Base-by-base conservation (phyloP, 495 filamentous ascomycete genomes). In the Acidomyces sp. region DNA sequence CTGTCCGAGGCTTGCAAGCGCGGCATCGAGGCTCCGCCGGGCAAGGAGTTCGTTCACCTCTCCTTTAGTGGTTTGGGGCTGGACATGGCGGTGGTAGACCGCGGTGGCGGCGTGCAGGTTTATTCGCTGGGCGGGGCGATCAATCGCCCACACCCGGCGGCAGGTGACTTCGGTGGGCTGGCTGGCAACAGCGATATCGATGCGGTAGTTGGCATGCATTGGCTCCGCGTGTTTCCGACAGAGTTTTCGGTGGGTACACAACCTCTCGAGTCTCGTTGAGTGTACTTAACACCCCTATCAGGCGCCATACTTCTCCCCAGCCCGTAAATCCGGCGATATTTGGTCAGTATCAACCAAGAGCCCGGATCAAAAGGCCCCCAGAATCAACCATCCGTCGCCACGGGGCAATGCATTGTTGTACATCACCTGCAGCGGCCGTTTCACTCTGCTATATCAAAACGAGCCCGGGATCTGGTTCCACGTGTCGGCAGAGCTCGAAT, bases 191-290 rank as follows among this genome's bases (percentile, higher is more conserved):
- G 85, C 51, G 81, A 92, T 46, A 63, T 78, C 15, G 70, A 72
- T 39, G 73, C 75, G 29, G 65, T 92, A n/a, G 81, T 93, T 16
- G 86, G 85, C 4, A 70, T 82, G 57, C 78, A 79, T 60, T 93
- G 86, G 86, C 61, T 93, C 31, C 45, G 52, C 2, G 38, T 52
- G n/a, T 48, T 48, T 19, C 58, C 58, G 1, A 34, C 9, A 16
- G 48, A 46, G 37, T 46, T 50, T 26, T 27, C 47, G 55, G 43
- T 52, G 46, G 44, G 50, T 78, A 74, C n/a, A n/a, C n/a, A n/a
- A n/a, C n/a, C n/a, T n/a, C n/a, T n/a, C n/a, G n/a, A n/a, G n/a
- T n/a, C n/a, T n/a, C n/a, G n/a, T n/a, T n/a, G n/a, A n/a, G n/a
- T n/a, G n/a, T n/a, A n/a, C n/a, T n/a, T n/a, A n/a, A n/a, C n/a